Evolutionary conservation across 495 filamentous ascomycete genomes (phyloP), one percentile per base, ranked within the genome.

Genomic region (Hypoxylon perforatum): DNA sequence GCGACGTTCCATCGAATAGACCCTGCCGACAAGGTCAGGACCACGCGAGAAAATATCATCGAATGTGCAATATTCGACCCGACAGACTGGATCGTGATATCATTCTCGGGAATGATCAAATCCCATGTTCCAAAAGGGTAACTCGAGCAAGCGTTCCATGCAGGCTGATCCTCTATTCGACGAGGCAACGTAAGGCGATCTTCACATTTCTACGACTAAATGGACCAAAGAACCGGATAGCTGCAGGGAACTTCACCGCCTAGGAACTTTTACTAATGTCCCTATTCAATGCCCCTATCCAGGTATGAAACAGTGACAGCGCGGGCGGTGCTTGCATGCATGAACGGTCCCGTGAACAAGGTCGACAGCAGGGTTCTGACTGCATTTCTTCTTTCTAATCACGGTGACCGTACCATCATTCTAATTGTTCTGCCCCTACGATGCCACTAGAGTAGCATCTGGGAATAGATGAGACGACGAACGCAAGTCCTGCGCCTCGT

Each of bases 21-120:
- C 45, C 14, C 21, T 41, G 51, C 55, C 36, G 23, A 33, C 48
- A 51, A 35, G 51, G 54, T 58, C 11, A 48, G 52, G 15, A 15
- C n/a, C 19, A 39, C n/a, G 39, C 30, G 25, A 42, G 36, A 45
- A 35, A 23, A 18, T n/a, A 58, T 25, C 46, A 22, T 44, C 38
- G 45, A 61, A 57, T 57, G 53, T 10, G 58, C 36, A 58, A 66
- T 18, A 44, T 62, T 42, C 12, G 51, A 18, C 50, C 67, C 67
- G 64, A 58, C 59, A 42, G 44, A 14, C 19, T 65, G 67, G 67
- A 48, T 48, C 62, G 62, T 70, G 67, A 73, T 61, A 58, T 70
- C 67, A 67, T 66, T 5, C 39, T 21, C 38, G 38, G n/a, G 17
- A 54, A 51, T 58, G 59, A 42, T 41, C 49, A 42, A 61, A 58